Conservation (phyloP, 2,329 filamentous ascomycete genomes). For the Penicillium occitanis region DNA sequence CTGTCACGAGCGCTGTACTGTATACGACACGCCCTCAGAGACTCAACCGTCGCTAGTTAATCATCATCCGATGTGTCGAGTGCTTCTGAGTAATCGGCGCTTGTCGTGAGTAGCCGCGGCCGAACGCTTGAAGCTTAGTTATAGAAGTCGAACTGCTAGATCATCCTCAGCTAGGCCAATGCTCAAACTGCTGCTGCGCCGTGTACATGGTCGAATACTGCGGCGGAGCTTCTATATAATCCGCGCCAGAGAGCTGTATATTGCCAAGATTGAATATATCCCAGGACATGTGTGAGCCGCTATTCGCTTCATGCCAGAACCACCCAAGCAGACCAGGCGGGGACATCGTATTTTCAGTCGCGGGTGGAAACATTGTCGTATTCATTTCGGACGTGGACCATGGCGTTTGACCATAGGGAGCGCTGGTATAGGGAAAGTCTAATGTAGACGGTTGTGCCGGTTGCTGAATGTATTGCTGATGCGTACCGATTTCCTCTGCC, state of each 20-base stretch:
- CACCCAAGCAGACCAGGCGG: slow-evolving; percentile 17
- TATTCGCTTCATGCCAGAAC: slow-evolving; percentile 15
- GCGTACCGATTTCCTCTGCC: neutral
- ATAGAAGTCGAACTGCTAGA: neutral
- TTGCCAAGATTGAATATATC: slow-evolving; percentile 18
- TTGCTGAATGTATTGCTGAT: neutral
- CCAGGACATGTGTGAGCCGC: slow-evolving; percentile 16
- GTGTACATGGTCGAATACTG: slow-evolving; percentile 9
- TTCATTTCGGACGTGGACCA: slow-evolving; percentile 8
- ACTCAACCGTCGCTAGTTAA: neutral
- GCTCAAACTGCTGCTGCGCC: slow-evolving; percentile 11
- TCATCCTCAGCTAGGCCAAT: slow-evolving; percentile 5
- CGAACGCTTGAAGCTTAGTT: neutral
- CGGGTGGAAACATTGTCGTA: slow-evolving; percentile 8
- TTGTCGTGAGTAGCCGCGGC: neutral
- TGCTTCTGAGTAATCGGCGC: neutral
- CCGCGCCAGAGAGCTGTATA: slow-evolving; percentile 10
- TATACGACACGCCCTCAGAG: neutral
- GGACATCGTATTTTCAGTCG: slow-evolving; percentile 6
- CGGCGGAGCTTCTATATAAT: slow-evolving; percentile 15
- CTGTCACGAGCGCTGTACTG: neutral
- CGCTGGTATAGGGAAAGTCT: neutral
- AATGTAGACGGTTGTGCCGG: neutral
- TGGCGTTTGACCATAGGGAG: slow-evolving; percentile 11
- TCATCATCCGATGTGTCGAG: neutral